These are phyloP conservation scores for Bisporella sp. DNA, from an alignment of 2,329 filamentous ascomycete species.

Conservation along the genomic window DNA sequence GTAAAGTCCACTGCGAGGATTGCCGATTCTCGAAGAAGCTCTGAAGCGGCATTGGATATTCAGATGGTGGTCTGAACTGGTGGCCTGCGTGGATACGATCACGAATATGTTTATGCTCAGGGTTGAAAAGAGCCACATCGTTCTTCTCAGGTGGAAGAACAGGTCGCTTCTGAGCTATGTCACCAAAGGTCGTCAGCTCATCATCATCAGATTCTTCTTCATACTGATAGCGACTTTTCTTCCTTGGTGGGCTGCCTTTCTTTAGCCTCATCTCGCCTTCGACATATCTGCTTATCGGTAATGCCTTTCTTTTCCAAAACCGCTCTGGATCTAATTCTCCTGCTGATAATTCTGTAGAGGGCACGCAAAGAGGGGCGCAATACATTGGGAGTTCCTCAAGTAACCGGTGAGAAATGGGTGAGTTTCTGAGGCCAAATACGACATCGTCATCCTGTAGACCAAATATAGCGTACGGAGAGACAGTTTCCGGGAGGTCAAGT, in stretches of 20 bases:
- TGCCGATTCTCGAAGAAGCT: constrained; percentile 83
- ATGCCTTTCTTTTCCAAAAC: constrained; percentile 66
- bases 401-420: constrained; percentile 67
- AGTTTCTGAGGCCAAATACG: constrained; percentile 69
- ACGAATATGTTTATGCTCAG: constrained; percentile 81
- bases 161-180: constrained; percentile 20
- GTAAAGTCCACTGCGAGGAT: constrained; percentile 84
- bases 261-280: constrained; percentile 71
- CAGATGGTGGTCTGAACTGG: constrained; percentile 86
- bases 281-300: constrained; percentile 82
- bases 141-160: constrained; percentile 61
- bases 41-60: constrained; percentile 83
- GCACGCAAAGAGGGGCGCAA: constrained; percentile 53
- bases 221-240: constrained; percentile 79
- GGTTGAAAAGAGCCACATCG: constrained; percentile 80
- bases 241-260: constrained; percentile 58
- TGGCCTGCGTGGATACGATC: constrained; percentile 87
- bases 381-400: constrained; percentile 78
- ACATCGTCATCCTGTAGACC: constrained; percentile 76
- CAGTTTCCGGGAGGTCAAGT: constrained; percentile 31
- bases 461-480: constrained; percentile 74
- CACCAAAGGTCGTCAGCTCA: constrained; percentile 35
- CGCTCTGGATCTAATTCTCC: constrained; percentile 61
- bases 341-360: constrained; percentile 46
- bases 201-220: constrained; percentile 63